Conservation (phyloP, 306 rosid species). For the Ormosia semicastrata region DNA sequence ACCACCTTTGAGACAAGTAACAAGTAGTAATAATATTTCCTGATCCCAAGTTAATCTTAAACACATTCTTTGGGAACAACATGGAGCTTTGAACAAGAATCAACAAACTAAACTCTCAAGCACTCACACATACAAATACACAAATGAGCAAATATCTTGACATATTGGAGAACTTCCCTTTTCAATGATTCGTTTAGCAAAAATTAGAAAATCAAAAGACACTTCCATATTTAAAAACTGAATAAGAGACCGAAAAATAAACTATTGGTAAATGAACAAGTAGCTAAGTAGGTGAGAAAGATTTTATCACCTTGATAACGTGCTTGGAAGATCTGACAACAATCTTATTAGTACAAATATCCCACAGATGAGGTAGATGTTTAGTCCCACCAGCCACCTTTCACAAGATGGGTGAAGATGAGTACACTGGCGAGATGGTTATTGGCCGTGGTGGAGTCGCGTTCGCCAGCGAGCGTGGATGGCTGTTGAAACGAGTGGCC, state of each 20-base stretch:
- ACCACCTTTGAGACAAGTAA: neutral
- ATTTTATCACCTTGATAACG: constrained; percentile 69
- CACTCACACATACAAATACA: neutral
- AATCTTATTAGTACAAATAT: constrained; percentile 90
- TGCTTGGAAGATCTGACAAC: constrained; percentile 96
- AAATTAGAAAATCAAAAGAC: neutral
- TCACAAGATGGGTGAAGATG: no score
- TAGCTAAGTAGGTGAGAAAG: neutral
- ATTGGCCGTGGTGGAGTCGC: no score
- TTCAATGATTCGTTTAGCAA: neutral
- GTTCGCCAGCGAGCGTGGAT: no score
- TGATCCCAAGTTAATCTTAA: neutral
- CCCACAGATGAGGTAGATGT: constrained; percentile 94
- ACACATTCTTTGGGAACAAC: neutral
- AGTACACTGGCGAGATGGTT: no score
- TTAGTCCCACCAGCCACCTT: constrained; percentile 95
- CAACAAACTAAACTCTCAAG: neutral
- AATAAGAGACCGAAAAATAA: neutral
- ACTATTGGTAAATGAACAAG: neutral
- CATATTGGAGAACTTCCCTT: neutral
- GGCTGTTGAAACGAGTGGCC: no score
- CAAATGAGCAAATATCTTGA: neutral
- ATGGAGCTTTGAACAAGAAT: neutral
- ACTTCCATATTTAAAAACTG: neutral
- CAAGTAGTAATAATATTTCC: neutral